Conservation (phyloP, 345 rosid genomes). For the Eucalyptus virginea region DNA sequence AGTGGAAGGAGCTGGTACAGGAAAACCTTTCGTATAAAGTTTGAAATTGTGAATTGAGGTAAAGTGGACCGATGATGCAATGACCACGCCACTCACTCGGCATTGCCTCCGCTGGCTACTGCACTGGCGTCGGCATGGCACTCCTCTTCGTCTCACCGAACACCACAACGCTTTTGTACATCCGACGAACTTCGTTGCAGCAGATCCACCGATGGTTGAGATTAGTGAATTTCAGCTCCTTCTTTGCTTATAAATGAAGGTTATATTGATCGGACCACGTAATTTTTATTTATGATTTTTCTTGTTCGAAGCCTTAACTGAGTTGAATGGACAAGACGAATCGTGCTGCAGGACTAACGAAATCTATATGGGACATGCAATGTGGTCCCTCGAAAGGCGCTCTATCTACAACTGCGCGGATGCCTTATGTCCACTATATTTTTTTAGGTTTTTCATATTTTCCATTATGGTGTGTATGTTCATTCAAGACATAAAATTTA, state of each 20-base stretch:
- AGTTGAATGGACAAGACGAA: background rate
- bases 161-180: background rate
- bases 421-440: background rate
- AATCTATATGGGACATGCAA: background rate
- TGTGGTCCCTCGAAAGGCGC: background rate
- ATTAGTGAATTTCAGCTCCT: background rate
- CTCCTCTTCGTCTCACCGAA: background rate
- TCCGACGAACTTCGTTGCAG: background rate
- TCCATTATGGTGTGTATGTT: background rate
- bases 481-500: background rate
- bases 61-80: background rate
- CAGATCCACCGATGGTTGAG: background rate
- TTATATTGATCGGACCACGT: background rate
- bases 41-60: too few relatives aligned
- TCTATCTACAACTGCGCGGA: background rate
- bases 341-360: background rate
- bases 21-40: too few relatives aligned
- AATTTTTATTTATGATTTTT: background rate
- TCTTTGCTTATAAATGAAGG: background rate
- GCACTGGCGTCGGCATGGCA: background rate
- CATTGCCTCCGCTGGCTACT: background rate
- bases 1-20: too few relatives aligned
- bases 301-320: background rate
- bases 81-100: background rate
- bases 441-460: background rate